Evolutionary conservation across 2,329 filamentous ascomycete species (phyloP), one percentile per base, ranked within the genome.

Genomic region (Atkinsonella hypoxylon): DNA sequence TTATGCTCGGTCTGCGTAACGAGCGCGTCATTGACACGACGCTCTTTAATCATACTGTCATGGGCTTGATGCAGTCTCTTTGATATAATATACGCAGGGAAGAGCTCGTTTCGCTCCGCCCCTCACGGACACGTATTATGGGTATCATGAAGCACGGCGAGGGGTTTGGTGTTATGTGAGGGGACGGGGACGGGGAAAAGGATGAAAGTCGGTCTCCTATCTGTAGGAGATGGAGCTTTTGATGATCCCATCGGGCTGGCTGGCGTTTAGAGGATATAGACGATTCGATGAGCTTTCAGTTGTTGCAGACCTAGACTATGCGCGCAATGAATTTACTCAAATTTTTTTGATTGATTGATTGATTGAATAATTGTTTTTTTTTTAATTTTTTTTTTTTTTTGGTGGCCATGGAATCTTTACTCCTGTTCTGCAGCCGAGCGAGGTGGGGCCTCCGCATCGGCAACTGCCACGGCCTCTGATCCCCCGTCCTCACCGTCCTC

Each of bases 261-360:
- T 57, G 66, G 65, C 65, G 65, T 68, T 67, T 62, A 61, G 64
- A 58, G 60, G 59, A 56, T 59, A 67, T 68, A 68, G 66, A 68
- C 61, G 63, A 67, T 64, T 65, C 61, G 60, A 68, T 58, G 63
- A 66, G 63, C 59, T 66, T 45, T 53, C 30, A 48, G 50, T 57
- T 51, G 52, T 53, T 56, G 53, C 55, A 54, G 51, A 51, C 48
- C 51, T 58, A 58, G 57, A 58, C 55, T 52, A 53, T 51, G 54
- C 54, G 51, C 52, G 50, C 45, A 50, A 54, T 53, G 47, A 51
- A 46, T 54, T 55, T 52, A 32, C n/a, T 39, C 26, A 26, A 40
- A 32, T 40, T 34, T 17, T 17, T 42, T 32, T 18, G 22, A 11
- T 32, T 48, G 34, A 5, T 40, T 3, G 40, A n/a, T 41, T 36